Evolutionary conservation across 2,329 filamentous ascomycete genomes (phyloP), one percentile per base, ranked within the genome.

Genomic region (Fusarium falciforme): DNA sequence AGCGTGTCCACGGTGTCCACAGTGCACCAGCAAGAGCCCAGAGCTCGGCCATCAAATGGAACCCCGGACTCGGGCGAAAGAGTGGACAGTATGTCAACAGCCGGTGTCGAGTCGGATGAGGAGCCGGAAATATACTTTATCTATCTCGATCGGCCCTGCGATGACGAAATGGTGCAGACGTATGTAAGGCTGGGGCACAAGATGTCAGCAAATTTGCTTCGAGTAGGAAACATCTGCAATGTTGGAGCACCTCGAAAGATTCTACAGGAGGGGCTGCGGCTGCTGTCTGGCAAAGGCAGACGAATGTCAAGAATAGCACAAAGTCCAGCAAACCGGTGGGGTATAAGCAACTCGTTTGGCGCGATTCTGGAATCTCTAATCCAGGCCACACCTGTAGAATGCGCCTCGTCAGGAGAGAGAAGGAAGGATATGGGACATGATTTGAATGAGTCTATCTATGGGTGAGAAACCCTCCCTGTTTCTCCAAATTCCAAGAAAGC

Each of bases 91-190:
- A 22, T 44, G 20, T 22, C 20, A 44, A 44, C 40, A 7, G 12
- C 40, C 6, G 16, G 49, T 29, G n/a, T n/a, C 1, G 42, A 64
- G 9, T 27, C 35, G 16, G 66, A 68, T 25, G 61, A 68, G 35
- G 54, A 73, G 2, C 73, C 64, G 17, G 72, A 75, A 5, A 64
- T 58, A 8, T 33, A 54, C 6, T 75, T 75, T 20, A 66, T 75
- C 2, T 67, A 75, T 22, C 55, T 75, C 0, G 73, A 75, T 36
- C 69, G 73, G 4, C 73, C 73, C 10, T 75, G 72, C 6, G 73
- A 75, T 11, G 73, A 75, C 11, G 73, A 75, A 47, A 75, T 75
- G 64, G 73, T 75, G 0, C 73, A 75, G 27, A 55, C 67, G 0
- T 75, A 73, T 36, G 74, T 75, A 29, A 64, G 73, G 0, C 59